A percentile compares a stretch with the other conserved stretches of the same genome.
phyloP scores from a whole-genome alignment of 495 filamentous ascomycete species.

The Talaromyces trachyspermus region DNA sequence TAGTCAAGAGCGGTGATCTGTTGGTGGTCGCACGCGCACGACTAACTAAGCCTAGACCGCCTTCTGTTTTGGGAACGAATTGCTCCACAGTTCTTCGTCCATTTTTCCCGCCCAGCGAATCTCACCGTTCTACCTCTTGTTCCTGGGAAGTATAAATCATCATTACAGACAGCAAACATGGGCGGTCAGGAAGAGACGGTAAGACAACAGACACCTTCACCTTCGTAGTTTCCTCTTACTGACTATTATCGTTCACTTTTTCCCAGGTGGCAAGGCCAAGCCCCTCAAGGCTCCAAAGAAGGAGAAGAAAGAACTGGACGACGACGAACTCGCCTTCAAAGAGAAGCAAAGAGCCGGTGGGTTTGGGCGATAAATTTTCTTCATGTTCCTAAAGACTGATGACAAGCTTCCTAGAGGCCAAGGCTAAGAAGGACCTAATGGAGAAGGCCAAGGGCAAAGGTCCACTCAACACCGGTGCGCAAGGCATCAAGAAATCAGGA shows the following conservation, averaged over 20 bases:
- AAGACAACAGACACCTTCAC: background rate
- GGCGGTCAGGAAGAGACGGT: slow-evolving; percentile 66
- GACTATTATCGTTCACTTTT: slow-evolving; percentile 8
- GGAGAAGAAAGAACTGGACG: slow-evolving; percentile 63
- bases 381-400: too few relatives aligned
- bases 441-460: slow-evolving; percentile 55
- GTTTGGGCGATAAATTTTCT: slow-evolving; percentile 20
- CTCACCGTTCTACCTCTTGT: slow-evolving; percentile 3
- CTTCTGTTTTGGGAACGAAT: too few relatives aligned
- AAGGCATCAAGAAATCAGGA: slow-evolving; percentile 87
- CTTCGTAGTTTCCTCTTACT: background rate
- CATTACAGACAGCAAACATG: slow-evolving; percentile 35
- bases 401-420: slow-evolving; percentile 49
- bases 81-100: too few relatives aligned
- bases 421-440: slow-evolving; percentile 67
- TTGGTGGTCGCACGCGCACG: too few relatives aligned
- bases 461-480: slow-evolving; percentile 63
- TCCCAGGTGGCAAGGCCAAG: slow-evolving; percentile 74
- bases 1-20: too few relatives aligned
- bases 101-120: slow-evolving; percentile 13
- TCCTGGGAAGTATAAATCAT: slow-evolving; percentile 8
- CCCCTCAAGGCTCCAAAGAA: slow-evolving; percentile 78
- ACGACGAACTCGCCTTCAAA: slow-evolving; percentile 66
- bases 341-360: slow-evolving; percentile 69
- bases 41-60: too few relatives aligned